A percentile compares a stretch with the other conserved stretches of the same genome.
phyloP scores from a whole-genome alignment of 2,329 filamentous ascomycete genomes.

The Clarireedia paspali region DNA sequence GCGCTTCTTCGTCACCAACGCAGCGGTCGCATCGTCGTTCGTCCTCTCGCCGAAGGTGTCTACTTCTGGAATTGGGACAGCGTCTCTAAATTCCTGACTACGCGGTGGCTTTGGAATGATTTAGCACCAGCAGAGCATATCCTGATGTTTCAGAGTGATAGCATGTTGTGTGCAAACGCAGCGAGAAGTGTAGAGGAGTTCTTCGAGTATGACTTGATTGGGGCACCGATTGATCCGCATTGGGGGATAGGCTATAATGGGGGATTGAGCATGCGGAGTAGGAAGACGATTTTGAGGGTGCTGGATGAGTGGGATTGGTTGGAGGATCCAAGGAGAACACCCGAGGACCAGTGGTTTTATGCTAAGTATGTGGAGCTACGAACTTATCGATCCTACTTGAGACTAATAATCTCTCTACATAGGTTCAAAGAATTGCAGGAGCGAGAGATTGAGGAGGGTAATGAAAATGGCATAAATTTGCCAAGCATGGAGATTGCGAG shows the following conservation, averaged over 20 bases:
- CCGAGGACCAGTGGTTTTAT: conserved; percentile 29
- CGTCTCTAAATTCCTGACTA: conserved; percentile 31
- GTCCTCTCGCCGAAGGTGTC: conserved; percentile 30
- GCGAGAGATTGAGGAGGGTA: conserved; percentile 16
- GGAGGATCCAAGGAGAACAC: conserved; percentile 16
- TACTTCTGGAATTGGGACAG: conserved; percentile 30
- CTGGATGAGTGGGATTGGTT: conserved; percentile 25
- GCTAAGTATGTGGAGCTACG: conserved; percentile 16
- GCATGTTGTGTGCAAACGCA: conserved; percentile 30
- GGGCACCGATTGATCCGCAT: conserved; percentile 28
- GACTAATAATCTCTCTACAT: neutral
- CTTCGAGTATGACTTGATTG: conserved; percentile 31
- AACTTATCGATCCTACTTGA: neutral
- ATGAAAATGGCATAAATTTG: conserved; percentile 22
- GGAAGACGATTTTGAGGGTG: conserved; percentile 28
- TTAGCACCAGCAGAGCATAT: conserved; percentile 29
- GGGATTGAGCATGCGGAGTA: conserved; percentile 32
- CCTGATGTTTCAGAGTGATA: conserved; percentile 30
- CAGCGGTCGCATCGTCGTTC: conserved; percentile 30
- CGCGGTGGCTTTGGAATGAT: conserved; percentile 30
- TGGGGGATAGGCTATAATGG: conserved; percentile 31
- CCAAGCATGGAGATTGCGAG: conserved; percentile 26
- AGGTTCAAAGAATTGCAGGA: conserved; percentile 21
- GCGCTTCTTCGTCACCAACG: conserved; percentile 32
- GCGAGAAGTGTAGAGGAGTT: conserved; percentile 30